A percentile compares a stretch with the other conserved stretches of the same genome.
These are phyloP conservation scores for Metschnikowia matae DNA, from an alignment of 805 yeast species.

Conservation along the genomic window DNA sequence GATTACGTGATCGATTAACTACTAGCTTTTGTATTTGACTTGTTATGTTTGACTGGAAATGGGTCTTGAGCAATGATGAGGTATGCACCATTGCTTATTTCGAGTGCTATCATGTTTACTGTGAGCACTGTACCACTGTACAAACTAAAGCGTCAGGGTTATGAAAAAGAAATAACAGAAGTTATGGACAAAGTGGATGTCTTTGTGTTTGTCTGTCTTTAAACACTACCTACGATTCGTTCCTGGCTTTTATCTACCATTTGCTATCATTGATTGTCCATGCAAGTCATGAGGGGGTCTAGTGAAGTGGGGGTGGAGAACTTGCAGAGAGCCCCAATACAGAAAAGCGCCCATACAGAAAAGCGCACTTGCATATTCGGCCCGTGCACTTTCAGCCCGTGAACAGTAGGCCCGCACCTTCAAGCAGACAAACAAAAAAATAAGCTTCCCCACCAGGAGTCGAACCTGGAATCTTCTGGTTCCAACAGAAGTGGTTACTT, in stretches of 20 bases:
- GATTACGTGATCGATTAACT: too few species aligned
- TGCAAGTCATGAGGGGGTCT: background rate
- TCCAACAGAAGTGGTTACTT: constrained; percentile 45
- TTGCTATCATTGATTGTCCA: background rate
- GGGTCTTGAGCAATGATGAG: background rate
- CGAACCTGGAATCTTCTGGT: constrained; percentile 56
- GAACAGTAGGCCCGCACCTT: too few species aligned
- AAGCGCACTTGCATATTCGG: too few species aligned
- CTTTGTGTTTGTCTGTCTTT: too few species aligned
- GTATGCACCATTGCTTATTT: background rate
- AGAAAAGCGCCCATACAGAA: background rate
- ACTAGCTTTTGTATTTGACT: too few species aligned
- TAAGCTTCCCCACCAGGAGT: constrained; percentile 51
- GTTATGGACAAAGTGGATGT: too few species aligned
- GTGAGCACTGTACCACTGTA: background rate
- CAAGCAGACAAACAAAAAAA: constrained; percentile 20
- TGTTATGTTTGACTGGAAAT: too few species aligned
- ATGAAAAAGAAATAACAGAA: too few species aligned
- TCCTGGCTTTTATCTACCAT: background rate
- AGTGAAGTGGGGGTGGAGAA: background rate
- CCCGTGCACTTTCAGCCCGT: too few species aligned
- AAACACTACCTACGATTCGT: too few species aligned
- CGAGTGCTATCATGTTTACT: background rate
- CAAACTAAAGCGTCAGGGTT: too few species aligned
- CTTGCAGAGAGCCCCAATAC: background rate